These are phyloP conservation scores for Powellomyces hirtus DNA, from an alignment of 192 early-diverging fungal genomes.

Conservation along the genomic window DNA sequence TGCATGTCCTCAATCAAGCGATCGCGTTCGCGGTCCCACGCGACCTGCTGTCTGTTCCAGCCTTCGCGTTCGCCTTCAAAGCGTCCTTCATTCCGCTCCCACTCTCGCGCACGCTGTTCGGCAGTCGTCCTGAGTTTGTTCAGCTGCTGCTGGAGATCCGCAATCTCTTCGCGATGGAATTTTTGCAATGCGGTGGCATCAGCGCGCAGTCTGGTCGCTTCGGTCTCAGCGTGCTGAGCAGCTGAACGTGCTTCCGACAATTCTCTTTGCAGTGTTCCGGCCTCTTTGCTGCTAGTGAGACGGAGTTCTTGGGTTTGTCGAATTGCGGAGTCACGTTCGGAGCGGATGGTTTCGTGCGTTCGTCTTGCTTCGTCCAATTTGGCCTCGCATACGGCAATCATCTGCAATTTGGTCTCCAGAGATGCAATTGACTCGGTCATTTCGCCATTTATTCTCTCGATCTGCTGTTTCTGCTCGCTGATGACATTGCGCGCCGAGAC, in stretches of 20 bases:
- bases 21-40: constrained; percentile 17
- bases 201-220: not conserved
- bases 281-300: not conserved
- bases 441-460: not conserved
- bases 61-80: constrained; percentile 22
- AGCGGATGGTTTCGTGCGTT: not conserved
- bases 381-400: not conserved
- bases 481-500: not conserved
- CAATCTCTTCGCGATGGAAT: not conserved
- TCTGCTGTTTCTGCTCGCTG: not conserved
- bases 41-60: not conserved
- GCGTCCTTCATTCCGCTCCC: constrained; percentile 8
- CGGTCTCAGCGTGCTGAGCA: not conserved
- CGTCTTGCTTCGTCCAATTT: not conserved
- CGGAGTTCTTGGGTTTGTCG: not conserved
- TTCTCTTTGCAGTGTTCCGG: not conserved
- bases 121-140: not conserved
- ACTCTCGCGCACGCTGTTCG: constrained; percentile 6
- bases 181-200: not conserved
- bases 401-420: not conserved
- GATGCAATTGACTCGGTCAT: not conserved
- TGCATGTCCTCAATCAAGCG: constrained; percentile 4
- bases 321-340: not conserved
- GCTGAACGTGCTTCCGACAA: not conserved
- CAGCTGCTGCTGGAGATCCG: not conserved